phyloP scores from a whole-genome alignment of 2,329 filamentous ascomycete species.

The Talaromyces sp. region DNA sequence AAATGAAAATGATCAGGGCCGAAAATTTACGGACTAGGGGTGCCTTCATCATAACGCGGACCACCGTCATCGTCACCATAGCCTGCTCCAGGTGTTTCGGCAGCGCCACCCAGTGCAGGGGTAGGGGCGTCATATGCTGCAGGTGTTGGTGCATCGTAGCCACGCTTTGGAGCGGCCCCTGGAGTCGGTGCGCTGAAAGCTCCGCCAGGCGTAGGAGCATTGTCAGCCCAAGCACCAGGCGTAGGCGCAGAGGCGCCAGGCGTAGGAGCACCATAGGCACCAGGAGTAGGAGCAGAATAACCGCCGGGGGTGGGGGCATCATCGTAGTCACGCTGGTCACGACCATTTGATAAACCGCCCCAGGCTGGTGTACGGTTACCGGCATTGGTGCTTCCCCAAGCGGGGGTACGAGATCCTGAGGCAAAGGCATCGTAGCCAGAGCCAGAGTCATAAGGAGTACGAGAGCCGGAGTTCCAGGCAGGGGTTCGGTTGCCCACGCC shows the following conservation, averaged over 20 bases:
- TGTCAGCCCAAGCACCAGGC: slow-evolving; percentile 48
- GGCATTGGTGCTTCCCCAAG: slow-evolving; percentile 60
- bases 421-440: slow-evolving; percentile 70
- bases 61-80: slow-evolving; percentile 44
- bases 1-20: slow-evolving; percentile 10
- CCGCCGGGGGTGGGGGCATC: slow-evolving; percentile 76
- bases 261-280: slow-evolving; percentile 64
- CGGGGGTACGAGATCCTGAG: slow-evolving; percentile 75
- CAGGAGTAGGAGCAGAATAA: slow-evolving; percentile 69
- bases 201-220: slow-evolving; percentile 48
- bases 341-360: slow-evolving; percentile 27
- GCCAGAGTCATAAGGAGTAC: slow-evolving; percentile 68
- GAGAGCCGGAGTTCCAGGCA: slow-evolving; percentile 76
- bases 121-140: slow-evolving; percentile 52
- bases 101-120: slow-evolving; percentile 44
- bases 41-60: slow-evolving; percentile 49
- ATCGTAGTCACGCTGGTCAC: slow-evolving; percentile 52
- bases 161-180: slow-evolving; percentile 34
- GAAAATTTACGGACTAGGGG: slow-evolving; percentile 41
- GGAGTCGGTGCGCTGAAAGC: slow-evolving; percentile 51
- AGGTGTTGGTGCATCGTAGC: slow-evolving; percentile 28
- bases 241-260: slow-evolving; percentile 67
- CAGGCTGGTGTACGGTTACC: slow-evolving; percentile 52
- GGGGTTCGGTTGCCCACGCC: slow-evolving; percentile 66
- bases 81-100: slow-evolving; percentile 43